Evolutionary conservation across 2,329 filamentous ascomycete species (phyloP), one percentile per base, ranked within the genome.

Genomic region (Pseudogymnoascus sp.): DNA sequence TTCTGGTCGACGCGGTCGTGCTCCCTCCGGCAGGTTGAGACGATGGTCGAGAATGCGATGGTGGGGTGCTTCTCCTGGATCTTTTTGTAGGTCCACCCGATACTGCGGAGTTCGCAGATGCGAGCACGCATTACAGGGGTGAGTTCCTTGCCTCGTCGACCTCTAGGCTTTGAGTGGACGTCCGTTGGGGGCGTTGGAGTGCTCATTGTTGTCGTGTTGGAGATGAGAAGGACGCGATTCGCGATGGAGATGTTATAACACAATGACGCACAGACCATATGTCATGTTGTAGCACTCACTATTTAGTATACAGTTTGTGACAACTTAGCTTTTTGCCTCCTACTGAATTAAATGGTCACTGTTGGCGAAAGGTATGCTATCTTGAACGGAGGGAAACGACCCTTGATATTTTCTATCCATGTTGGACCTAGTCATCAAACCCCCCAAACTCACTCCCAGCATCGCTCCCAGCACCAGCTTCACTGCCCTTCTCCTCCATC

Each of bases 361-460:
- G 22, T 47, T 28, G 20, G 20, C 6, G 8, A 12, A 25, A 22
- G 14, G 20, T 28, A 5, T 47, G 22, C 15, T 15, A 11, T 50
- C 28, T 50, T 50, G 14, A 50, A 50, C 14, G 22, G 43, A 50
- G 22, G 22, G 14, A 50, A 47, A 15, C 4, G 14, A 15, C 14
- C 22, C 22, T 47, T 28, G 9, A 28, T 47, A 50, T 28, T 50
- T n/a, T 50, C 20, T 30, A 11, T 30, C 22, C 12, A 11, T 11
- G 43, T 50, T 6, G 43, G 43, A 59, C 8, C 53, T 62, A 78
- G 58, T 77, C 76, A 41, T 76, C 78, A 62, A 84, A 73, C 1
- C 81, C 80, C 62, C 71, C 74, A 79, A 79, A 83, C 57, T 71
- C 72, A 30, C 68, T 67, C 30, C 35, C 53, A 36, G 15, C 53